Base-by-base conservation (phyloP, 139 green algal genomes). In the Zygnema circumcarinatum region DNA sequence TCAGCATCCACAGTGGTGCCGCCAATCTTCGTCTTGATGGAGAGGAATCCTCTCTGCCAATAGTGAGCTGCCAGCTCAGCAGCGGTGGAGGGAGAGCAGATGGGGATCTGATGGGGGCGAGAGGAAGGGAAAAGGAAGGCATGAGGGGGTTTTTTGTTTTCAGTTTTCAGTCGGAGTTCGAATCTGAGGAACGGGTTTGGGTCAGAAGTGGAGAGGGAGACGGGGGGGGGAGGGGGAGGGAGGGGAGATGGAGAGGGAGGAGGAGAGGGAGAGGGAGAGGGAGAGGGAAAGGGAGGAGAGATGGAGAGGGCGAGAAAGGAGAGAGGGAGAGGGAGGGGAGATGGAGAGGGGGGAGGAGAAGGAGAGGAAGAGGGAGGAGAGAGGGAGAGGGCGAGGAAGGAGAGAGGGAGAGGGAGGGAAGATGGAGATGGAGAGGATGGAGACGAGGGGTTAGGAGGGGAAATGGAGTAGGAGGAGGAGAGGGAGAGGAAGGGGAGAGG, bases 31-130 rank as follows among this genome's bases (percentile, higher is more conserved):
- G 40, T 62, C 25, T 31, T 32, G 31, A 89, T 3, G 84, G 87
- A 89, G 3, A 89, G 2, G 80, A 89, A 89, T 53, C n/a, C 86
- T 38, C 35, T 76, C 11, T 3, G 84, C 69, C 39, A 22, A 79
- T 39, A 90, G 2, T 87, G 41, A 7, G 86, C 84, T 2, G 84
- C 84, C 7, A 32, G 31, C 42, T 54, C 80, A 7, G 80, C 80
- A 11, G 72, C 7, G 68, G 47, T 7, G 36, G 76, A 39, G 38
- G 33, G 47, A 84, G 33, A 16, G 36, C 7, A 52, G 38, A 83
- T 7, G 72, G 53, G 33, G 38, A 83, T 7, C 56, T 7, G 33
- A 16, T 69, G 76, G 72, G 76, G 33, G 16, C 7, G 76, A 83
- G 53, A 11, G 38, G 72, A 52, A 84, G 76, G 33, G 38, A 84